These are phyloP conservation scores for Candida caryicola DNA, from an alignment of 805 yeast genomes.

Conservation along the genomic window DNA sequence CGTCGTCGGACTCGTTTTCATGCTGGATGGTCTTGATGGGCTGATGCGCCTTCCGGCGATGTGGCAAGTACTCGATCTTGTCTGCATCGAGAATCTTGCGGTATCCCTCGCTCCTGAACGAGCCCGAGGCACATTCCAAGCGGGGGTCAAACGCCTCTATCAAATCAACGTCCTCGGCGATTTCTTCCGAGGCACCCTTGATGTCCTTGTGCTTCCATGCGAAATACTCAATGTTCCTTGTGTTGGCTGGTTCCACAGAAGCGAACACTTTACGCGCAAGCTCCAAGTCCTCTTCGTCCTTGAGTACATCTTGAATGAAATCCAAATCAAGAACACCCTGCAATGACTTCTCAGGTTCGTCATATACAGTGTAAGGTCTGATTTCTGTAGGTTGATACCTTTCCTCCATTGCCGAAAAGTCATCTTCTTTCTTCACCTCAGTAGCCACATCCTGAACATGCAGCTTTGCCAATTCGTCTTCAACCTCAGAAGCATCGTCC, in stretches of 20 bases:
- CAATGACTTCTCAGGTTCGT: constrained; percentile 33
- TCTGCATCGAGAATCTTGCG: constrained; percentile 66
- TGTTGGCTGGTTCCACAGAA: constrained; percentile 13
- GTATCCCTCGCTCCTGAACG: constrained; percentile 73
- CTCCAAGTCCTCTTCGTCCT: constrained; percentile 71
- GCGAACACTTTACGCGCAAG: constrained; percentile 48
- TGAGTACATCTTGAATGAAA: constrained; percentile 51
- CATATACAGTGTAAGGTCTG: constrained; percentile 55
- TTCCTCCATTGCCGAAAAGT: constrained; percentile 27
- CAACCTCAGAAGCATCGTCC: constrained; percentile 24
- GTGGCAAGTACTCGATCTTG: constrained; percentile 77
- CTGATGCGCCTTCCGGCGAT: constrained; percentile 63
- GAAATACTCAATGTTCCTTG: constrained; percentile 53
- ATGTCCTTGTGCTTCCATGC: constrained; percentile 56
- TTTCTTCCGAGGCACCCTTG: constrained; percentile 23
- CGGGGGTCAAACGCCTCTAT: constrained; percentile 26
- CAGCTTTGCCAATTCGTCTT: constrained; percentile 19
- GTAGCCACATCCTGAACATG: constrained; percentile 14
- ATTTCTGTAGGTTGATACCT: constrained; percentile 52
- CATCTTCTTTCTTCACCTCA: constrained; percentile 20
- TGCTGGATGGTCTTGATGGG: constrained; percentile 76
- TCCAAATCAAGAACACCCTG: constrained; percentile 39
- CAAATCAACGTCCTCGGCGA: constrained; percentile 24
- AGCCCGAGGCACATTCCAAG: constrained; percentile 49
- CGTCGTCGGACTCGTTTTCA: constrained; percentile 46